Percentiles rank a stretch among this genome's conserved stretches.
Evolutionary conservation across 2,329 filamentous ascomycete genomes (phyloP).

Genomic region (Magnaporthales sp.): DNA sequence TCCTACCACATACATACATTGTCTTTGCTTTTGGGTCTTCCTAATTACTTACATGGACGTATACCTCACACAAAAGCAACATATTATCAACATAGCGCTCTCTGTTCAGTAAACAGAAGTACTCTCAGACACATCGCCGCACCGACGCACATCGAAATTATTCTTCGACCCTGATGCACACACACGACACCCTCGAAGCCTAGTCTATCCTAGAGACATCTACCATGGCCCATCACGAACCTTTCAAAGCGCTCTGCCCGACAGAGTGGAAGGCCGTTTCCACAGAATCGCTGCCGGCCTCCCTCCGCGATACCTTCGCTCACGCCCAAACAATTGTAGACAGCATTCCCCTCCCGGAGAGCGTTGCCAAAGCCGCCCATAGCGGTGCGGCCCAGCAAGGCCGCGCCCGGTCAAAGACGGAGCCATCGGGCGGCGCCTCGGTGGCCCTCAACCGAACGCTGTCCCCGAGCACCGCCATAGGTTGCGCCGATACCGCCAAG

Average conservation of each 20-base stretch:
- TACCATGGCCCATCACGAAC: slow-evolving; percentile 18
- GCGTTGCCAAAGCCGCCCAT: neutral
- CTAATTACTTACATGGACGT: neutral
- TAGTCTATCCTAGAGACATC: neutral
- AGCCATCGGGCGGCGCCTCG: slow-evolving; percentile 34
- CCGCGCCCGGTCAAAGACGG: slow-evolving; percentile 46
- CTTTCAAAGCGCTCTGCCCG: slow-evolving; percentile 44
- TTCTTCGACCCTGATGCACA: neutral
- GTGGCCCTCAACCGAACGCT: slow-evolving; percentile 43
- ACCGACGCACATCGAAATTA: neutral
- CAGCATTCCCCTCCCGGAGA: slow-evolving; percentile 10
- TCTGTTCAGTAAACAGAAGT: neutral
- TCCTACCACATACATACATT: neutral
- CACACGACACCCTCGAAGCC: neutral
- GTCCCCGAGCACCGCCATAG: slow-evolving; percentile 20
- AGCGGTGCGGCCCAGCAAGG: slow-evolving; percentile 13
- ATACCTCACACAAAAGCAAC: neutral
- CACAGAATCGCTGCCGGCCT: slow-evolving; percentile 5
- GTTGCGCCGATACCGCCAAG: slow-evolving; percentile 30
- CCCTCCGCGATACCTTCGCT: slow-evolving; percentile 10
- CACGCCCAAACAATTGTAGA: slow-evolving; percentile 11
- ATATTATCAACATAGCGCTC: neutral
- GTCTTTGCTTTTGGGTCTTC: neutral
- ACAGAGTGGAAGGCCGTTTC: slow-evolving; percentile 33
- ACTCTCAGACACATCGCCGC: neutral